These are phyloP conservation scores for Tephrocybe sp. DNA, from an alignment of 768 basidiomycete genomes.

Conservation along the genomic window DNA sequence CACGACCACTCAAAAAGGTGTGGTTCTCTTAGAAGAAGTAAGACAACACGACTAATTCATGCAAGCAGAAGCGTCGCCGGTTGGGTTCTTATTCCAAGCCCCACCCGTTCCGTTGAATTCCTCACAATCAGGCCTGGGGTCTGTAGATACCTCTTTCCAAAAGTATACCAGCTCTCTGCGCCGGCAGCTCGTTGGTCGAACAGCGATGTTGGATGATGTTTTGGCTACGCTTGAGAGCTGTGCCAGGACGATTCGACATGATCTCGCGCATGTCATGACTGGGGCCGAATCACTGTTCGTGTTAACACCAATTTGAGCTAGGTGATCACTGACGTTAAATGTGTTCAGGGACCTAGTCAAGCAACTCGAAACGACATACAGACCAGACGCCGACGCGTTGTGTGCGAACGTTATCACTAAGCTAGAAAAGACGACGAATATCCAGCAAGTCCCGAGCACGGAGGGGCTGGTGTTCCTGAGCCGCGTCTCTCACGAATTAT, in stretches of 20 bases:
- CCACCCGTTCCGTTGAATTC: conserved; percentile 48
- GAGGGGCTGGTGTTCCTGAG: conserved; percentile 46
- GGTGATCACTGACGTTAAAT: conserved; percentile 5
- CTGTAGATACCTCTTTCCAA: conserved; percentile 50
- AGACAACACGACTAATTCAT: background rate
- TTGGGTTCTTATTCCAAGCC: conserved; percentile 56
- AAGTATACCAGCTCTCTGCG: conserved; percentile 62
- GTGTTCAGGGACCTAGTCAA: conserved; percentile 37
- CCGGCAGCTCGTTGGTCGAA: conserved; percentile 66
- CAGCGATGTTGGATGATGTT: conserved; percentile 58
- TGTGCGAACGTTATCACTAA: conserved; percentile 41
- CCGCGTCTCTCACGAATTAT: conserved; percentile 49
- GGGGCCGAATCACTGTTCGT: conserved; percentile 46
- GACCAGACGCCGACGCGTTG: conserved; percentile 49
- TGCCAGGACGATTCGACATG: conserved; percentile 56
- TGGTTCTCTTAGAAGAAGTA: background rate
- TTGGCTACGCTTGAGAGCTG: conserved; percentile 60
- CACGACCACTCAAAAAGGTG: conserved; percentile 28
- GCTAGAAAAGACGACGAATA: conserved; percentile 36
- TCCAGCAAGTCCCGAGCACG: conserved; percentile 27
- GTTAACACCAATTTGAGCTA: background rate
- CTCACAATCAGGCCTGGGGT: conserved; percentile 36
- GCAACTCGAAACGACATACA: conserved; percentile 45
- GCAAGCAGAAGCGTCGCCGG: conserved; percentile 49
- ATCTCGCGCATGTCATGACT: conserved; percentile 49